Conservation (phyloP, 2,329 filamentous ascomycete species). For the Alternaria alternata region DNA sequence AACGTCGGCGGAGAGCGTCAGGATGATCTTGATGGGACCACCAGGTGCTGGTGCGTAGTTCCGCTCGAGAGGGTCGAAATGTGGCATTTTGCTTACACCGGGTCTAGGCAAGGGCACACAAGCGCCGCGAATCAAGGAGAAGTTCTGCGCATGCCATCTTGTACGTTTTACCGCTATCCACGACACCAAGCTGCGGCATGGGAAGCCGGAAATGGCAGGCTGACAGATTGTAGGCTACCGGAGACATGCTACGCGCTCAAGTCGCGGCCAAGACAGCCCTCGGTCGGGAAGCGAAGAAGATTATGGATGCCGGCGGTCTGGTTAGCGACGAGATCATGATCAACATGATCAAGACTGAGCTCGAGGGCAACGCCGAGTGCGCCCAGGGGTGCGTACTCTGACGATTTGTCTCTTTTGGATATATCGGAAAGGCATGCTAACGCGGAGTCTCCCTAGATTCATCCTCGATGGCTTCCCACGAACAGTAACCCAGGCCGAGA, state of each 20-base stretch:
- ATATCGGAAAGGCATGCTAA: constrained; percentile 5
- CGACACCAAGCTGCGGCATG: background rate
- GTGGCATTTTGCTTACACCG: constrained; percentile 33
- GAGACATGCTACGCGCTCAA: constrained; percentile 98
- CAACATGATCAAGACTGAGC: constrained; percentile 98
- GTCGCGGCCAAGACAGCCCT: constrained; percentile 96
- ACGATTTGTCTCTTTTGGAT: background rate
- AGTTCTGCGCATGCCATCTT: constrained; percentile 95
- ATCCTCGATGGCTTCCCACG: constrained; percentile 99
- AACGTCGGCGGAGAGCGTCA: constrained; percentile 70
- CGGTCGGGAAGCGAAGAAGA: constrained; percentile 98
- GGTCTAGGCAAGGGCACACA: constrained; percentile 94
- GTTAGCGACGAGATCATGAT: constrained; percentile 99
- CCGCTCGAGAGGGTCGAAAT: background rate
- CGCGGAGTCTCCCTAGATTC: constrained; percentile 68
- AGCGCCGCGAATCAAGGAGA: constrained; percentile 97
- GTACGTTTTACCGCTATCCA: constrained; percentile 61
- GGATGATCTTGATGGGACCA: constrained; percentile 98
- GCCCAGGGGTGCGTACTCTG: constrained; percentile 77
- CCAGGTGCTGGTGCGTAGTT: constrained; percentile 86
- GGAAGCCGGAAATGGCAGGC: constrained; percentile 7
- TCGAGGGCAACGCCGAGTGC: constrained; percentile 93
- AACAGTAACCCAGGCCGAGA: constrained; percentile 93
- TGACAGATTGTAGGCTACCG: constrained; percentile 75
- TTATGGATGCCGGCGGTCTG: constrained; percentile 97